Evolutionary conservation across 805 yeast species (phyloP).

Genomic region (Saccharomyces paradoxus): DNA sequence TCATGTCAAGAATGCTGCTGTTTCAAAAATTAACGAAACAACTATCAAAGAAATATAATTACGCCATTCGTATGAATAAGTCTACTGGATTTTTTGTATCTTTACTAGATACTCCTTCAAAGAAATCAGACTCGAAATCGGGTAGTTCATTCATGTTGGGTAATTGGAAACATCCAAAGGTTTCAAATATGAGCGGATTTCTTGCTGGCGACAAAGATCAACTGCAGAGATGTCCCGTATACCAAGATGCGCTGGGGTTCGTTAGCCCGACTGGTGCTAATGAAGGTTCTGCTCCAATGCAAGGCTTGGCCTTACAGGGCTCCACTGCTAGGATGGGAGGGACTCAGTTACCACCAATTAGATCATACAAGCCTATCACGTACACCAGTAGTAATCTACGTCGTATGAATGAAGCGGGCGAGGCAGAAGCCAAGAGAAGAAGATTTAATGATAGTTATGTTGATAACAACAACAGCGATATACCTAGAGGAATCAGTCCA

Average conservation of each 20-base stretch:
- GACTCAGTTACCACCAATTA: conserved; percentile 26
- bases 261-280: conserved; percentile 13
- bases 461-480: conserved; percentile 2
- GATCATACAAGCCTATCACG: conserved; percentile 29
- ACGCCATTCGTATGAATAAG: conserved; percentile 61
- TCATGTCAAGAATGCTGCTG: conserved; percentile 35
- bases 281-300: background rate
- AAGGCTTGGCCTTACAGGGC: background rate
- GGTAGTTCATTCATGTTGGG: conserved; percentile 1
- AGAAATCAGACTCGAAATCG: conserved; percentile 4
- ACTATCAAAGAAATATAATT: conserved; percentile 51
- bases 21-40: conserved; percentile 37
- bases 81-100: conserved; percentile 41
- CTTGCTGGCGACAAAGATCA: conserved; percentile 29
- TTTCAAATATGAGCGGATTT: conserved; percentile 22
- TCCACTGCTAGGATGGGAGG: conserved; percentile 8
- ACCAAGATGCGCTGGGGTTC: conserved; percentile 32
- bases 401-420: conserved; percentile 11
- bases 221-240: conserved; percentile 31
- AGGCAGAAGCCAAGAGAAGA: conserved; percentile 20
- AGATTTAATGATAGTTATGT: conserved; percentile 8
- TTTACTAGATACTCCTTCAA: conserved; percentile 29
- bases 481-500: background rate
- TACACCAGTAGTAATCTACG: conserved; percentile 27
- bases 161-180: conserved; percentile 20